Evolutionary conservation across 805 yeast genomes (phyloP), one percentile per base, ranked within the genome.

Genomic region (Ogataea siamensis): DNA sequence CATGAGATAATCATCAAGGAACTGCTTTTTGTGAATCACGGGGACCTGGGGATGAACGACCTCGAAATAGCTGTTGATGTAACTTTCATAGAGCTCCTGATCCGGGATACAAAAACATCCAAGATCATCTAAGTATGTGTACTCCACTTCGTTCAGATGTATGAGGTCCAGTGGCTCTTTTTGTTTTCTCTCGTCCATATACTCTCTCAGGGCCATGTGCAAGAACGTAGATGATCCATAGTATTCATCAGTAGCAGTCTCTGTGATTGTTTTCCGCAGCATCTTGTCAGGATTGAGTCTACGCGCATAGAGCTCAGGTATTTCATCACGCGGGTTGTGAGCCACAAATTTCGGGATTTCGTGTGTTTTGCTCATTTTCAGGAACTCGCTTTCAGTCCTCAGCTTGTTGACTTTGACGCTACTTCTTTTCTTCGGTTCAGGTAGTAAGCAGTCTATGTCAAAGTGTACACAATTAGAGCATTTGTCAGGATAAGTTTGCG

Each of bases 101-200:
- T 74, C 69, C 1, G 95, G 95, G 14, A 86, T 58, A 34, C 75
- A 61, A 51, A 85, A 85, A 5, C 89, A 87, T 5, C 89, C 91
- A 11, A 50, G 27, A 6, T 40, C 31, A 19, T 45, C 45, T 21
- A 60, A 30, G 26, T 54, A 54, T 3, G 37, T 34, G 32, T 33
- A 53, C 19, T 55, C 58, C 4, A 31, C 42, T 10, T 34, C 25
- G 24, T 47, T 49, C 21, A 58, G 24, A 2, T 28, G 32, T 8
- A 49, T 28, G 3, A 47, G 15, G 12, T 42, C 44, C 2, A 35
- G 11, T 15, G 31, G 21, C 5, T 45, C 42, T 1, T 27, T 28
- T 10, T 29, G 24, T 1, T 19, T 13, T 9, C 40, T 17, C 13
- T 40, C 38, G 5, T 39, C 46, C 8, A 50, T 34, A 33, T 43